Conservation (phyloP, 2,329 filamentous ascomycete species). For the Thielaviopsis populi region DNA sequence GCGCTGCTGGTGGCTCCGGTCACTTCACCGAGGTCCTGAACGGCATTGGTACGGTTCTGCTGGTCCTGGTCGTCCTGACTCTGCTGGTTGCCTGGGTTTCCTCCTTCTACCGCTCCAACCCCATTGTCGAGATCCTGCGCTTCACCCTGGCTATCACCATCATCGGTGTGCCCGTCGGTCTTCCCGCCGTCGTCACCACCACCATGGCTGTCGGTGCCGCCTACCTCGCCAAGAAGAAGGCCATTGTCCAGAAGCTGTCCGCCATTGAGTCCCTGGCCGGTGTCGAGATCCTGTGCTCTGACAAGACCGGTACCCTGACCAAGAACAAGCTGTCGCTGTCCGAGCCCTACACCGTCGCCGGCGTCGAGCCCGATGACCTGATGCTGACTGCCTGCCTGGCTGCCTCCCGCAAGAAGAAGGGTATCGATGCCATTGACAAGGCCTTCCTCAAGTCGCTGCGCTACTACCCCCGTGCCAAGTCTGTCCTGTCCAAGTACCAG, state of each 20-base stretch:
- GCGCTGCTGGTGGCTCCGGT: constrained; percentile 57
- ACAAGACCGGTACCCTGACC: constrained; percentile 86
- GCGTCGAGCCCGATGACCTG: constrained; percentile 72
- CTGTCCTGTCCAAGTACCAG: constrained; percentile 67
- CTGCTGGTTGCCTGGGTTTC: constrained; percentile 73
- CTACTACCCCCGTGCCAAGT: constrained; percentile 70
- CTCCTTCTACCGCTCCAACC: constrained; percentile 75
- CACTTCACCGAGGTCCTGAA: constrained; percentile 88
- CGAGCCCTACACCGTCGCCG: constrained; percentile 69
- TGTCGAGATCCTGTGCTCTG: constrained; percentile 86
- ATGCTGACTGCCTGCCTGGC: constrained; percentile 87
- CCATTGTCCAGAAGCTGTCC: constrained; percentile 83
- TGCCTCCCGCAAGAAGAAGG: constrained; percentile 87
- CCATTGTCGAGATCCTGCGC: constrained; percentile 61
- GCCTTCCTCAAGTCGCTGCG: constrained; percentile 78
- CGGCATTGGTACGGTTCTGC: constrained; percentile 66
- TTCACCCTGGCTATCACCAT: constrained; percentile 84
- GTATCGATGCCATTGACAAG: constrained; percentile 89
- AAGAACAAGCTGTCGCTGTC: constrained; percentile 86
- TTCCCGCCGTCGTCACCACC: constrained; percentile 82
- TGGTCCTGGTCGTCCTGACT: constrained; percentile 66
- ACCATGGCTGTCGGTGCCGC: constrained; percentile 90
- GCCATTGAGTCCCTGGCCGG: constrained; percentile 85
- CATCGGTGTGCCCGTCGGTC: constrained; percentile 83
- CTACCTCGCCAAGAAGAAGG: constrained; percentile 82